These are phyloP conservation scores for Colletotrichum sp. DNA, from an alignment of 2,329 filamentous ascomycete genomes.

Conservation along the genomic window DNA sequence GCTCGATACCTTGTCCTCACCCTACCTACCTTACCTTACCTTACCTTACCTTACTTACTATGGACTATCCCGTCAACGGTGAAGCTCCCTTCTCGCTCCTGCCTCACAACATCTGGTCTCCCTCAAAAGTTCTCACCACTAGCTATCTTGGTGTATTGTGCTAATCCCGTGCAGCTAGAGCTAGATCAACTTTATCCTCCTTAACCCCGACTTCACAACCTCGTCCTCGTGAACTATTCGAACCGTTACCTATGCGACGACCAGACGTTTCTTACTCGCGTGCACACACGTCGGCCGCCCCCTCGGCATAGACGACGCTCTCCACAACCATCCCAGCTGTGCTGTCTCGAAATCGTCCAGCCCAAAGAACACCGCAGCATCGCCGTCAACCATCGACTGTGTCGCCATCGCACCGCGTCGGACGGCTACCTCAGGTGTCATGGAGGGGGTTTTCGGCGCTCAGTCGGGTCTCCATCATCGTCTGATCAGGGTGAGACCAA, in stretches of 20 bases:
- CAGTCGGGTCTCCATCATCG: not conserved
- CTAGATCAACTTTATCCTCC: not conserved
- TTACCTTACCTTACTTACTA: not conserved
- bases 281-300: not conserved
- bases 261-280: not conserved
- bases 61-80: not conserved
- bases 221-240: not conserved
- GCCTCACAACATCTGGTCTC: not conserved
- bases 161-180: not conserved
- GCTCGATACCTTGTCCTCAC: not conserved
- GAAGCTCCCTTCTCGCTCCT: not conserved
- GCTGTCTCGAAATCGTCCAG: not conserved
- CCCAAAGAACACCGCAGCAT: not conserved
- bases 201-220: not conserved
- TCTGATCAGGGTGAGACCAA: conserved; percentile 1
- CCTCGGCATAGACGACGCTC: not conserved
- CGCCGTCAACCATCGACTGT: not conserved
- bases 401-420: not conserved
- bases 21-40: not conserved
- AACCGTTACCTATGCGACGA: not conserved
- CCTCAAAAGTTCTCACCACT: not conserved
- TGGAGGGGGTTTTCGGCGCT: not conserved
- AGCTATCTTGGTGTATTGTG: not conserved
- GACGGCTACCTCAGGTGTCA: not conserved
- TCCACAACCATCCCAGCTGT: not conserved